Evolutionary conservation across 2,329 filamentous ascomycete genomes (phyloP).

Genomic region (Botrytis deweyae): DNA sequence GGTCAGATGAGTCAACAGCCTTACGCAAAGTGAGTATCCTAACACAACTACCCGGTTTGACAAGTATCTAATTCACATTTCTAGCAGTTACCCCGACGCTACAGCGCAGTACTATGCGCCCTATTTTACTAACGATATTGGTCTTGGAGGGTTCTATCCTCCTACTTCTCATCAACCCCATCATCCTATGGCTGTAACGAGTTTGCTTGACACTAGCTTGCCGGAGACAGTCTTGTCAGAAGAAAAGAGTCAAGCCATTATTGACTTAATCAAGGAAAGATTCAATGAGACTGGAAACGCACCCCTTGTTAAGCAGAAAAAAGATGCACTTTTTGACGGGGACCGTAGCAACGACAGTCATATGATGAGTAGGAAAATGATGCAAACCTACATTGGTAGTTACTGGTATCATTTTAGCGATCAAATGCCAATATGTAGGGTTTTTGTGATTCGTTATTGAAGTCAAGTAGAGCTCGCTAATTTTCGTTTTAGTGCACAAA

Average conservation of each 20-base stretch:
- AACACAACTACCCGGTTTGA: not conserved
- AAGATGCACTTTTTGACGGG: slow-evolving; percentile 72
- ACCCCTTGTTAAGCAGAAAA: slow-evolving; percentile 70
- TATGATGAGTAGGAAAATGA: slow-evolving; percentile 84
- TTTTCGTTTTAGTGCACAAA: slow-evolving; percentile 62
- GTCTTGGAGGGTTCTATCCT: slow-evolving; percentile 58
- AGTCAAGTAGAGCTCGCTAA: slow-evolving; percentile 25
- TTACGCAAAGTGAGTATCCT: slow-evolving; percentile 50
- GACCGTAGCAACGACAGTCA: slow-evolving; percentile 65
- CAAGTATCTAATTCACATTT: not conserved
- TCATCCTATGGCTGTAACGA: slow-evolving; percentile 88
- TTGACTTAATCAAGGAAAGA: slow-evolving; percentile 75
- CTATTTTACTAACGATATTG: slow-evolving; percentile 50
- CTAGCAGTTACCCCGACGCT: slow-evolving; percentile 53
- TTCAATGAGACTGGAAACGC: slow-evolving; percentile 81
- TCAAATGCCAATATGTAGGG: slow-evolving; percentile 74
- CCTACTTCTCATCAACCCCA: slow-evolving; percentile 52
- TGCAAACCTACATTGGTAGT: slow-evolving; percentile 89
- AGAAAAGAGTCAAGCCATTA: slow-evolving; percentile 79
- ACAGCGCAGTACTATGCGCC: slow-evolving; percentile 50
- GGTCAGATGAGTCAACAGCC: slow-evolving; percentile 51
- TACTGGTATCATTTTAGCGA: slow-evolving; percentile 96
- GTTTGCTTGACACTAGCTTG: slow-evolving; percentile 74
- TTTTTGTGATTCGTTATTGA: not conserved
- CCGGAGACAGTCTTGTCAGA: slow-evolving; percentile 82